These are phyloP conservation scores for Xylaria sp. DNA, from an alignment of 495 filamentous ascomycete species.

Conservation along the genomic window DNA sequence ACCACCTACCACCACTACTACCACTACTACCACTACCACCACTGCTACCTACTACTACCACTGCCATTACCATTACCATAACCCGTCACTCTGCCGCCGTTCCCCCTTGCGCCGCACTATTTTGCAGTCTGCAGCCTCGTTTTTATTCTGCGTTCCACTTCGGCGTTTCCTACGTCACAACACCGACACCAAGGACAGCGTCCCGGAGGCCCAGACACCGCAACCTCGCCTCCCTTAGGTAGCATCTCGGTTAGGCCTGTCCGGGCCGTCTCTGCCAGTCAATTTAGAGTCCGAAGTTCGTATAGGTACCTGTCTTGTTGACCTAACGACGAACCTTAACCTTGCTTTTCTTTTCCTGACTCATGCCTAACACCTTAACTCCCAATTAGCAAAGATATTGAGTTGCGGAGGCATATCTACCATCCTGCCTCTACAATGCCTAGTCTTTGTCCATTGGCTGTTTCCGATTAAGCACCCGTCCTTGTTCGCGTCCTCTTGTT, in stretches of 20 bases:
- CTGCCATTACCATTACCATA: too few species aligned
- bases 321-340: neutral
- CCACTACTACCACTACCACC: too few species aligned
- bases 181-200: constrained; percentile 1
- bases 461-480: constrained; percentile 35
- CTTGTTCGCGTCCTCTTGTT: constrained; percentile 20
- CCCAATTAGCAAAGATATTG: constrained; percentile 1
- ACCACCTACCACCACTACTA: constrained; percentile 20
- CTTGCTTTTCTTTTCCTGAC: neutral
- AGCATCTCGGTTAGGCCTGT: constrained; percentile 4
- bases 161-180: constrained; percentile 15
- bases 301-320: too few species aligned
- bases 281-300: constrained; percentile 9
- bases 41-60: too few species aligned
- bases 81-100: constrained; percentile 2
- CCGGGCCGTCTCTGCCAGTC: constrained; percentile 6
- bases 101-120: constrained; percentile 15
- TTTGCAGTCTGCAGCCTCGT: constrained; percentile 18
- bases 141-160: constrained; percentile 8
- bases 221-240: constrained; percentile 10
- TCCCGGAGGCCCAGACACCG: neutral
- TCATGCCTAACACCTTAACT: neutral
- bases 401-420: neutral
- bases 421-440: constrained; percentile 32
- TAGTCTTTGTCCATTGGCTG: constrained; percentile 33